Percentiles rank a stretch among this genome's conserved stretches.
Evolutionary conservation across 805 yeast genomes (phyloP).

Genomic region (Pichia cabralensis): DNA sequence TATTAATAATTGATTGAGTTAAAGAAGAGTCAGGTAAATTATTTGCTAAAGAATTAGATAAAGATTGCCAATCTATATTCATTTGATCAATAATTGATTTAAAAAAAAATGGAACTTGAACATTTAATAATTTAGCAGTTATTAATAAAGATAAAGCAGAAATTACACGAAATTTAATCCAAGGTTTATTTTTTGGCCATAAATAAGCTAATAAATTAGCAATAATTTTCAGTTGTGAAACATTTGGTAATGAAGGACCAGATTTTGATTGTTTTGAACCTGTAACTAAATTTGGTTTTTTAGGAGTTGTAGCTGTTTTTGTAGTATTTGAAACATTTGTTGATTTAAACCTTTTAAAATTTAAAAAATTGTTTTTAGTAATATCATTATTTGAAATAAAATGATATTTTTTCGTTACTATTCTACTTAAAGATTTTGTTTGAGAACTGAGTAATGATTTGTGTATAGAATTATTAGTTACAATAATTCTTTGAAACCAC

Average conservation of each 20-base stretch:
- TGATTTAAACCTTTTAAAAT: no score
- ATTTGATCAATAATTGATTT: constrained; percentile 80
- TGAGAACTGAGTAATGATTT: no score
- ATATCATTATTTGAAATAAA: no score
- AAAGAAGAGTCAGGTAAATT: constrained; percentile 7
- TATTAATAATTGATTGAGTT: constrained; percentile 6
- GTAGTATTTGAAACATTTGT: constrained; percentile 4
- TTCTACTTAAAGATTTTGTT: no score
- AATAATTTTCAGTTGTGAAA: constrained; percentile 46
- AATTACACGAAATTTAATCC: constrained; percentile 63
- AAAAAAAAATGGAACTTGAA: constrained; percentile 93
- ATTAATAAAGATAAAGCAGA: constrained; percentile 66
- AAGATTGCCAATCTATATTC: constrained; percentile 78
- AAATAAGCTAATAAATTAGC: constrained; percentile 56
- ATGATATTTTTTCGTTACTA: no score
- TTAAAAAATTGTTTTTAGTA: no score
- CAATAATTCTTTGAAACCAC: no score
- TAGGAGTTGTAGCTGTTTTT: background rate
- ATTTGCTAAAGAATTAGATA: constrained; percentile 35
- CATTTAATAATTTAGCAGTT: constrained; percentile 76
- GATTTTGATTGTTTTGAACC: constrained; percentile 9
- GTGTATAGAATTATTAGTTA: no score
- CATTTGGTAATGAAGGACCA: constrained; percentile 14
- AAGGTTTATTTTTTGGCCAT: constrained; percentile 69
- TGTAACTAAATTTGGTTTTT: constrained; percentile 13